phyloP scores from a whole-genome alignment of 331 rosid genomes.

The Malus hybrid region DNA sequence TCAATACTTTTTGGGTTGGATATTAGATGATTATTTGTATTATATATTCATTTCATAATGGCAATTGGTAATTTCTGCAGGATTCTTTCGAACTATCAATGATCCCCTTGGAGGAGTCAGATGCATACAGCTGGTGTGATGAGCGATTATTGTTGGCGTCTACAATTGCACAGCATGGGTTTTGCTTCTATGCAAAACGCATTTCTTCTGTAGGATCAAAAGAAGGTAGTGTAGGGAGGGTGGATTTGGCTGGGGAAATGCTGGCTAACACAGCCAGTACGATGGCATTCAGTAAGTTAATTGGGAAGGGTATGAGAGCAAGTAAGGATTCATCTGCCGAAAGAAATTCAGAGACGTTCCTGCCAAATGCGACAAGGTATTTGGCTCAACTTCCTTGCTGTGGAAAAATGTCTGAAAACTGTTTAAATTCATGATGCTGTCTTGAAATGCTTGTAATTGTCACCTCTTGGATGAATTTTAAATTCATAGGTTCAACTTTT shows the following conservation, averaged over 20 bases:
- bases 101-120: conserved; percentile 33
- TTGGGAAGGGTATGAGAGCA: conserved; percentile 28
- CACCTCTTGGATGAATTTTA: background rate
- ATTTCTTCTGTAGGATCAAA: conserved; percentile 45
- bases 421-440: no score
- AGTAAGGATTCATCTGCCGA: conserved; percentile 19
- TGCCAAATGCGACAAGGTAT: conserved; percentile 34
- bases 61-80: conserved; percentile 35
- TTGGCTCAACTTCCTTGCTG: background rate
- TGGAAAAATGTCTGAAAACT: background rate
- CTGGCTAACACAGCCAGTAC: conserved; percentile 47
- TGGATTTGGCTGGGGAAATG: conserved; percentile 59
- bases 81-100: conserved; percentile 37
- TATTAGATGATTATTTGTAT: conserved; percentile 8
- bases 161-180: conserved; percentile 64
- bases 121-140: conserved; percentile 36
- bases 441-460: background rate
- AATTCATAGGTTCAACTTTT: background rate
- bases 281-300: conserved; percentile 48
- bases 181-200: conserved; percentile 56
- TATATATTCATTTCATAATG: conserved; percentile 6
- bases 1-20: conserved; percentile 8
- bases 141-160: conserved; percentile 47
- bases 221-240: conserved; percentile 30
- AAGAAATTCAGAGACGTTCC: conserved; percentile 31